Evolutionary conservation across 495 filamentous ascomycete genomes (phyloP).

Genomic region (Pseudevernia furfuracea): DNA sequence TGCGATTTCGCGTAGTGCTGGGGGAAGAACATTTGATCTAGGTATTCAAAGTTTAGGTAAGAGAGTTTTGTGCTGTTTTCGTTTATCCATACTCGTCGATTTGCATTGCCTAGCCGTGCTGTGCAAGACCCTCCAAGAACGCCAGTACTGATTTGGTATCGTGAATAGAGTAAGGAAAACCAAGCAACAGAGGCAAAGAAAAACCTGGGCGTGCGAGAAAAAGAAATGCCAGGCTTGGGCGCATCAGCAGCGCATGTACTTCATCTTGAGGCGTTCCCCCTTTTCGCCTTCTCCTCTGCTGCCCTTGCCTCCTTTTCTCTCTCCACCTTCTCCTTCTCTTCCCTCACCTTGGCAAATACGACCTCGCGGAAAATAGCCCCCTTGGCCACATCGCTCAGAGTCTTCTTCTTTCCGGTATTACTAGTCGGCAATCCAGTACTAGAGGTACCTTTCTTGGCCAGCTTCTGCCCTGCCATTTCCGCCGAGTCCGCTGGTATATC

Average conservation of each 20-base stretch:
- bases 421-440: slow-evolving; percentile 24
- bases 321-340: slow-evolving; percentile 83
- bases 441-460: slow-evolving; percentile 29
- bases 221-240: not conserved
- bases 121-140: slow-evolving; percentile 2
- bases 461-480: slow-evolving; percentile 35
- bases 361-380: slow-evolving; percentile 94
- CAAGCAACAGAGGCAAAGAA: not conserved
- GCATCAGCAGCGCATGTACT: not conserved
- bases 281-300: slow-evolving; percentile 39
- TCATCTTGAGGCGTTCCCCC: slow-evolving; percentile 3
- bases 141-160: slow-evolving; percentile 16
- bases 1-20: not conserved
- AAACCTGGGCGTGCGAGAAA: not conserved
- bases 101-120: not conserved
- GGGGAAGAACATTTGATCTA: not conserved
- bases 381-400: slow-evolving; percentile 68
- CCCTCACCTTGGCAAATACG: slow-evolving; percentile 91
- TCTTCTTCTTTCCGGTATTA: slow-evolving; percentile 46
- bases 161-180: not conserved
- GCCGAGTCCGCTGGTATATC: slow-evolving; percentile 54
- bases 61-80: not conserved
- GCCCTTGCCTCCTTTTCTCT: slow-evolving; percentile 55
- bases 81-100: slow-evolving; percentile 4
- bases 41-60: not conserved